Base-by-base conservation (phyloP, 768 basidiomycete species). In the Russula compacta region DNA sequence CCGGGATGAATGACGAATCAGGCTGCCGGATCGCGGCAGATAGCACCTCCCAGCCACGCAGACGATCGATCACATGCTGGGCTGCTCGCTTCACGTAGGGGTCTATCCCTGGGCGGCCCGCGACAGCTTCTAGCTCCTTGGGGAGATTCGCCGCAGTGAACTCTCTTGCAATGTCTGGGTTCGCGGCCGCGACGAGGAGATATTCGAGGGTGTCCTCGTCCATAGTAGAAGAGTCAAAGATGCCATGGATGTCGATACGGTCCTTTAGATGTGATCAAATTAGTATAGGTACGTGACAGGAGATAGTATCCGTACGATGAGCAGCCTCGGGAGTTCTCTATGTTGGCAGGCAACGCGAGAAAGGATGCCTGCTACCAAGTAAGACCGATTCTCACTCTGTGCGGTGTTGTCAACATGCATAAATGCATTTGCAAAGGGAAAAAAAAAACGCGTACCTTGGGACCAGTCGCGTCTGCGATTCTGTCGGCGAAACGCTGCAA, bases 311-410 rank as follows among this genome's bases (percentile, higher is more conserved):
- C 76, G 66, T 29, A 83, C 81, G 71, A 89, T 72, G 12, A 83
- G 74, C 21, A 69, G 63, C 42, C 69, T 71, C 7, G 75, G 69
- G 59, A 81, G 63, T 17, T 68, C 69, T 2, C 85, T 82, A 67
- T 79, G 78, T 69, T 91, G 89, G 29, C 84, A 83, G 6, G 86
- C 86, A 6, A 82, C 75, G 60, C 84, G 80, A 55, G 76, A 81
- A 44, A 91, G 73, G 58, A 89, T 74, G 29, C 81, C 81, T 1
- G 86, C 83, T 12, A 89, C 72, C 36, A 78, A 74, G 67, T 83
- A 83, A 1, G 85, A 77, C 60, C 86, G 85, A 58, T 78, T 76
- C 39, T 71, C 70, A 58, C 78, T 76, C 83, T 87, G 70, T 47
- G 42, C 39, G 47, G 60, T 59, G 12, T 40, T 40, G 29, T 53